Conservation (phyloP, 1,139 yeast species). For the Debaryomycetaceae sp. region DNA sequence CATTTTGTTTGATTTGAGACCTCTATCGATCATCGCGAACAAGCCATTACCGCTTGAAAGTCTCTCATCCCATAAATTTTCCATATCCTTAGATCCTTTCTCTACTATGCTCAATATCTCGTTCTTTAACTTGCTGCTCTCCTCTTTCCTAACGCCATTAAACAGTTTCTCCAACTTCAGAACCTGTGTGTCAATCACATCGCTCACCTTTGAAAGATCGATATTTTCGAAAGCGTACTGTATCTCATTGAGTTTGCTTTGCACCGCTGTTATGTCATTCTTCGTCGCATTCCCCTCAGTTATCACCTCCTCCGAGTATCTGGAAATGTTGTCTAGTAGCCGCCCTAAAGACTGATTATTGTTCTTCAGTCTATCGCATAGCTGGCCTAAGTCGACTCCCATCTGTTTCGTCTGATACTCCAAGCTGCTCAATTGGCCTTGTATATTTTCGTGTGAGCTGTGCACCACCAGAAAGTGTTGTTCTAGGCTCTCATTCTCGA, state of each 20-base stretch:
- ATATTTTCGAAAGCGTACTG: slow-evolving; percentile 1
- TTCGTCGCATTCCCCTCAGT: slow-evolving; percentile 39
- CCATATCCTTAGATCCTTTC: neutral
- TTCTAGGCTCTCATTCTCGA: slow-evolving; percentile 30
- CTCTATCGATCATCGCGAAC: neutral
- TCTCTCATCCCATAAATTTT: neutral
- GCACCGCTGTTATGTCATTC: slow-evolving; percentile 24
- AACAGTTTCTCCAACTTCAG: neutral
- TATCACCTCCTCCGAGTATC: slow-evolving; percentile 31
- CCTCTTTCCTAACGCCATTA: neutral
- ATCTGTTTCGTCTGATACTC: slow-evolving; percentile 36
- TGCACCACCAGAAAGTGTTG: slow-evolving; percentile 29
- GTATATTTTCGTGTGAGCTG: slow-evolving; percentile 24
- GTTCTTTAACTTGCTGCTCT: neutral
- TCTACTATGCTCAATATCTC: neutral
- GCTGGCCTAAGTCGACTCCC: slow-evolving; percentile 33
- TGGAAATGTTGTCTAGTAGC: slow-evolving; percentile 30
- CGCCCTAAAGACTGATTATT: slow-evolving; percentile 38
- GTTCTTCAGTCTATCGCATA: slow-evolving; percentile 39
- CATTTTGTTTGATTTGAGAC: neutral
- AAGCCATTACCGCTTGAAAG: neutral
- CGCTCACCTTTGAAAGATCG: neutral
- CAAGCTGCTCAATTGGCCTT: slow-evolving; percentile 26
- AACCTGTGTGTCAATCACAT: neutral
- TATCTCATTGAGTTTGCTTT: slow-evolving; percentile 14